Percentiles rank a stretch among this genome's conserved stretches.
These are phyloP conservation scores for Heterobasidion irregulare DNA, from an alignment of 1,284 basidiomycete species.

Conservation along the genomic window DNA sequence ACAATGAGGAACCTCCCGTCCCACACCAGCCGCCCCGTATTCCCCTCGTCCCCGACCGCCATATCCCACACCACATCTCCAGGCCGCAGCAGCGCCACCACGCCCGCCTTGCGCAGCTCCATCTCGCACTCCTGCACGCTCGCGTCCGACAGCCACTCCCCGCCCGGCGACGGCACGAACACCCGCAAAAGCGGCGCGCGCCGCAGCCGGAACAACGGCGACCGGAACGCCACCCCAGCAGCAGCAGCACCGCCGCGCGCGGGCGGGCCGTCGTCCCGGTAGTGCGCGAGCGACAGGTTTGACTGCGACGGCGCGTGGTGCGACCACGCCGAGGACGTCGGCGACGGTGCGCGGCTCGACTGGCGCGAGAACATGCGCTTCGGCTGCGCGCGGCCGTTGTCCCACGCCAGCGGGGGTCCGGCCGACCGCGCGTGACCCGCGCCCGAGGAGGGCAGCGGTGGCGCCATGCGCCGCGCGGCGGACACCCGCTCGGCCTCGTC, in stretches of 20 bases:
- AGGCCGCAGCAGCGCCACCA: slow-evolving; percentile 46
- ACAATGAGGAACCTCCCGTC: slow-evolving; percentile 74
- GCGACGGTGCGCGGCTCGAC: slow-evolving; percentile 59
- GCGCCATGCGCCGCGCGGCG: slow-evolving; percentile 22
- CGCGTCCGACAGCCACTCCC: slow-evolving; percentile 73
- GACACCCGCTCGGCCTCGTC: slow-evolving; percentile 32
- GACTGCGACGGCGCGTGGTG: slow-evolving; percentile 14
- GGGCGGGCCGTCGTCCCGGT: slow-evolving; percentile 3
- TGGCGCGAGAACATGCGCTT: slow-evolving; percentile 23
- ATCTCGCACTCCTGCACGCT: slow-evolving; percentile 73
- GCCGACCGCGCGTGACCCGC: slow-evolving; percentile 5
- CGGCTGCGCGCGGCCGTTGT: slow-evolving; percentile 1
- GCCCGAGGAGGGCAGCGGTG: slow-evolving; percentile 11
- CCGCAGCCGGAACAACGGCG: slow-evolving; percentile 56
- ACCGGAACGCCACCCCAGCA: slow-evolving; percentile 34
- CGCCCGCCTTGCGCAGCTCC: slow-evolving; percentile 61
- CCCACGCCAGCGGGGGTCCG: slow-evolving; percentile 11
- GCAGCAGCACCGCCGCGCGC: background rate
- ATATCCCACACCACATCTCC: slow-evolving; percentile 81
- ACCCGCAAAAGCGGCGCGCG: slow-evolving; percentile 69
- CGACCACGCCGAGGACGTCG: slow-evolving; percentile 40
- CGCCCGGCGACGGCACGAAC: slow-evolving; percentile 75
- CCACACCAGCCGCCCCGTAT: slow-evolving; percentile 71
- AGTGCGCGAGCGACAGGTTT: slow-evolving; percentile 4
- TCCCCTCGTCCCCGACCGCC: slow-evolving; percentile 75